Percentiles rank a stretch among this genome's conserved stretches.
phyloP scores from a whole-genome alignment of 371 early-diverging fungal genomes.

The Lichtheimia ornata region DNA sequence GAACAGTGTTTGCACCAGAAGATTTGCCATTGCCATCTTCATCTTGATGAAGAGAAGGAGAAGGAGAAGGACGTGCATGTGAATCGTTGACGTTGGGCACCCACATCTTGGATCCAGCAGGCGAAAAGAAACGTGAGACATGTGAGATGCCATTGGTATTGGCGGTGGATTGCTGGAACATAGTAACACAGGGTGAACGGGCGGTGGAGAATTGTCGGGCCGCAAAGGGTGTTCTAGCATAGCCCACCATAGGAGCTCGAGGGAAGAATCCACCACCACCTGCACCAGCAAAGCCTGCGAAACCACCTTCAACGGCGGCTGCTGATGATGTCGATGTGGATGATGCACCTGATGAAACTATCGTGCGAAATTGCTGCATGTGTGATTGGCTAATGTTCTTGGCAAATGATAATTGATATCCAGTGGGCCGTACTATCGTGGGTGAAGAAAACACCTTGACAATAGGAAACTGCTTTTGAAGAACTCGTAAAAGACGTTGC shows the following conservation, averaged over 20 bases:
- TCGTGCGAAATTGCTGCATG: slow-evolving; percentile 15
- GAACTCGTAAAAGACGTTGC: slow-evolving; percentile 12
- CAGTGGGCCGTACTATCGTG: slow-evolving; percentile 1
- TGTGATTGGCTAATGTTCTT: background rate
- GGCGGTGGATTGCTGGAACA: slow-evolving; percentile 16
- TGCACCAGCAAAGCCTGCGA: background rate
- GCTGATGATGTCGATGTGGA: slow-evolving; percentile 2
- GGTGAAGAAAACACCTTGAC: slow-evolving; percentile 23
- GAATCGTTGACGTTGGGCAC: slow-evolving; percentile 9
- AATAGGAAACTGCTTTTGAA: slow-evolving; percentile 25
- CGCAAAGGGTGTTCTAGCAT: slow-evolving; percentile 17
- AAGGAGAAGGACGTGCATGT: slow-evolving; percentile 11
- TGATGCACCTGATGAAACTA: slow-evolving; percentile 17
- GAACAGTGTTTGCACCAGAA: background rate
- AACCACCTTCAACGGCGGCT: background rate
- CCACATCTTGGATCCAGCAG: slow-evolving; percentile 20
- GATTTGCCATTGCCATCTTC: background rate
- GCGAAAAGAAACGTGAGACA: slow-evolving; percentile 22
- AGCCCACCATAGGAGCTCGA: slow-evolving; percentile 15
- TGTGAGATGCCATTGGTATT: slow-evolving; percentile 16
- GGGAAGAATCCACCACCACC: slow-evolving; percentile 11
- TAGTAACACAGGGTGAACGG: slow-evolving; percentile 13
- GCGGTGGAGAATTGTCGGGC: slow-evolving; percentile 17
- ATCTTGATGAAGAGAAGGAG: slow-evolving; percentile 2
- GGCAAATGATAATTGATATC: slow-evolving; percentile 18